Percentiles rank a stretch among this genome's conserved stretches.
Evolutionary conservation across 768 basidiomycete genomes (phyloP).

Genomic region (Agaricus subrufescens): DNA sequence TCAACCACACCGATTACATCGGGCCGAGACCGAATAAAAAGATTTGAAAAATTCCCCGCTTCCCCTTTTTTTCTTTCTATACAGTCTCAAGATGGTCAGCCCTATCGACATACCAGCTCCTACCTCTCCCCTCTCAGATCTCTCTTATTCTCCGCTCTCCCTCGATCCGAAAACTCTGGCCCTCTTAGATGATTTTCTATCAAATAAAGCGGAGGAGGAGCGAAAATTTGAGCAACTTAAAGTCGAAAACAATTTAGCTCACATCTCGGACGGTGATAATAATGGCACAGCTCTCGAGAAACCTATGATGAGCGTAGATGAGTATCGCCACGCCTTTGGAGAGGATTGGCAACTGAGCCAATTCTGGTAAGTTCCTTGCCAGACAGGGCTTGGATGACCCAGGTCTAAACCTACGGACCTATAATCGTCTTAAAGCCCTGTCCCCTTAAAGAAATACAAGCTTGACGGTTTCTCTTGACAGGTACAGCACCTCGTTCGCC

Average conservation of each 20-base stretch:
- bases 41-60: background rate
- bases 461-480: constrained; percentile 15
- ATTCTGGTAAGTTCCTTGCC: constrained; percentile 36
- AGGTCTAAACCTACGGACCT: background rate
- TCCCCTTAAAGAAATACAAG: constrained; percentile 10
- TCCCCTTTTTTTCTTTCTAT: background rate
- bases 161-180: constrained; percentile 15
- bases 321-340: constrained; percentile 37
- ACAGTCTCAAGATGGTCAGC: background rate
- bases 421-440: constrained; percentile 9
- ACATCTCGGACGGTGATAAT: constrained; percentile 26
- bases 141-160: constrained; percentile 2
- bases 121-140: constrained; percentile 20
- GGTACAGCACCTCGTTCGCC: constrained; percentile 40
- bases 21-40: background rate
- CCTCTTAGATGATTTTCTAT: constrained; percentile 34
- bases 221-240: constrained; percentile 33
- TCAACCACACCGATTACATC: background rate
- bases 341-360: constrained; percentile 50
- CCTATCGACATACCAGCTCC: constrained; percentile 15
- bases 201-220: constrained; percentile 38
- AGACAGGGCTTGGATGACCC: background rate
- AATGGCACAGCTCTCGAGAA: constrained; percentile 19
- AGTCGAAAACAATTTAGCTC: constrained; percentile 29
- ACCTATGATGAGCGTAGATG: constrained; percentile 38